These are phyloP conservation scores for Sporisorium scitamineum DNA, from an alignment of 1,284 basidiomycete species.

Conservation along the genomic window DNA sequence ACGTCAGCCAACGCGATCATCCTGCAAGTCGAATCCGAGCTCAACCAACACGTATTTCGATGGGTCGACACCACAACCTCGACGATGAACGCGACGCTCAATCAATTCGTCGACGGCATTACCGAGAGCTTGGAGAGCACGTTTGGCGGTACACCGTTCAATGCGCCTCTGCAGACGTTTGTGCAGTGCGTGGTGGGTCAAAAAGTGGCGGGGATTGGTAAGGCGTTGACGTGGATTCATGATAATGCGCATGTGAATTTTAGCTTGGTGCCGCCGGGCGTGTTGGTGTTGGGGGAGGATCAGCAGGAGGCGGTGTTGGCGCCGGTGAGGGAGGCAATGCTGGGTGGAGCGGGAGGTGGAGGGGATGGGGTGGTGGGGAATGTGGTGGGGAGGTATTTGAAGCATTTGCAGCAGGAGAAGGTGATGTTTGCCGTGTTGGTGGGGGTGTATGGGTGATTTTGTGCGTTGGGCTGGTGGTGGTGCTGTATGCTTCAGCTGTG, in stretches of 20 bases:
- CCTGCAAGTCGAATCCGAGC: constrained; percentile 76
- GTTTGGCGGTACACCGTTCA: constrained; percentile 74
- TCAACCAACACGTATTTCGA: constrained; percentile 82
- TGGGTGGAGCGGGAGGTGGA: constrained; percentile 70
- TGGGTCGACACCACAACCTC: constrained; percentile 94
- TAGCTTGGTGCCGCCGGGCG: constrained; percentile 78
- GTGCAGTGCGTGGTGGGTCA: constrained; percentile 82
- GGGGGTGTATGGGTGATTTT: constrained; percentile 82
- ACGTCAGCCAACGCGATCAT: constrained; percentile 80
- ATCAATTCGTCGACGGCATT: constrained; percentile 72
- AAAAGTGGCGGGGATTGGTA: constrained; percentile 87
- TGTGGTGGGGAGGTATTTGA: constrained; percentile 80
- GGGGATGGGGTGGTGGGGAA: constrained; percentile 78
- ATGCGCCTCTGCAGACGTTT: constrained; percentile 51
- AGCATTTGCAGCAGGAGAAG: constrained; percentile 81
- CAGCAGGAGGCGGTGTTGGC: constrained; percentile 77
- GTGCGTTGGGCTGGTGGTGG: constrained; percentile 77
- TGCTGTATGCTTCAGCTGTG: constrained; percentile 71
- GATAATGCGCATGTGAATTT: constrained; percentile 85
- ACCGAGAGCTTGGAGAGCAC: constrained; percentile 73
- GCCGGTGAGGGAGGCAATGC: constrained; percentile 32
- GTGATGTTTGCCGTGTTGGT: constrained; percentile 85
- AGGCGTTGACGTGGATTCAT: constrained; percentile 90
- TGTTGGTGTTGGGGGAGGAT: constrained; percentile 80
- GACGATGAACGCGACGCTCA: constrained; percentile 78